Evolutionary conservation across 352 stramenopile genomes (phyloP).

Genomic region (Discostella stelligera): DNA sequence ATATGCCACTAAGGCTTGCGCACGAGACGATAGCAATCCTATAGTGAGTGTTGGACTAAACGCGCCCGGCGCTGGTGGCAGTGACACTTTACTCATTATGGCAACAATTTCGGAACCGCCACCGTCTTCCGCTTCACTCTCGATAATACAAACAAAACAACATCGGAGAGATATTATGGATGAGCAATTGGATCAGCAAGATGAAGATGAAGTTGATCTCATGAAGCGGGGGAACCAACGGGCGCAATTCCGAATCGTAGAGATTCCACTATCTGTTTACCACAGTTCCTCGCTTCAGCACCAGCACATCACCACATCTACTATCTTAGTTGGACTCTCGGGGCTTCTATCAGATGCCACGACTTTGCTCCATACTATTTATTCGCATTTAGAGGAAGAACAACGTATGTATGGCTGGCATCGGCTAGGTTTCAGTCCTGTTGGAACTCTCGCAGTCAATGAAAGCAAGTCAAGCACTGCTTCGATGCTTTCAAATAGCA

Average conservation of each 20-base stretch:
- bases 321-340: constrained; percentile 51
- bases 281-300: constrained; percentile 14
- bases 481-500: background rate
- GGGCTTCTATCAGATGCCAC: constrained; percentile 52
- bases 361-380: constrained; percentile 43
- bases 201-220: constrained; percentile 13
- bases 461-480: constrained; percentile 7
- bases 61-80: constrained; percentile 11
- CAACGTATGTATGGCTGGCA: constrained; percentile 51
- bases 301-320: constrained; percentile 18
- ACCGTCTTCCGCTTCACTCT: constrained; percentile 17
- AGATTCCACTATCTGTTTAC: constrained; percentile 40
- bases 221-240: constrained; percentile 11
- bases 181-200: background rate
- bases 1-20: constrained; percentile 67
- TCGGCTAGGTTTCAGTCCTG: constrained; percentile 37
- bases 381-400: constrained; percentile 51
- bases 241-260: constrained; percentile 50
- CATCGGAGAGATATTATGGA: constrained; percentile 7
- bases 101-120: constrained; percentile 42
- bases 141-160: constrained; percentile 3
- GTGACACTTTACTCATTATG: constrained; percentile 46
- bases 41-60: constrained; percentile 43
- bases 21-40: constrained; percentile 31
- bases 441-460: constrained; percentile 24